Evolutionary conservation across 1,284 basidiomycete species (phyloP).

Genomic region (Cystobasidium pallidum): DNA sequence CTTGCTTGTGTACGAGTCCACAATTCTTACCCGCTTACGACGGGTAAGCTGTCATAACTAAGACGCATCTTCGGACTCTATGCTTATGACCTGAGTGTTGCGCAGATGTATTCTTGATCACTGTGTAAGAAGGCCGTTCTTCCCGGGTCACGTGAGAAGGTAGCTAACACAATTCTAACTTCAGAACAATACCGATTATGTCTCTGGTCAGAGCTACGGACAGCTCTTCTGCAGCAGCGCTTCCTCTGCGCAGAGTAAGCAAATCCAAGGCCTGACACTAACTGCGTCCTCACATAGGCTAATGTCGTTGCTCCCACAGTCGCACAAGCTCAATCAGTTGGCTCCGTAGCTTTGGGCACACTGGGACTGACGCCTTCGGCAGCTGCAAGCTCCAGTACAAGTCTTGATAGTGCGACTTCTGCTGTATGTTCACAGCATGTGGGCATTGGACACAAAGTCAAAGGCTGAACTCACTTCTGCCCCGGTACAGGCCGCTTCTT

Average conservation of each 20-base stretch:
- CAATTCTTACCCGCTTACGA: conserved; percentile 36
- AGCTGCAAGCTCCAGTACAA: conserved; percentile 20
- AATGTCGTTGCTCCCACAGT: neutral
- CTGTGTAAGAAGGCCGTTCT: conserved; percentile 20
- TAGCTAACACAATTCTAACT: neutral
- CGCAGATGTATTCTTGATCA: conserved; percentile 36
- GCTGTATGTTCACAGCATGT: neutral
- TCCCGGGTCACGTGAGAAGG: conserved; percentile 3
- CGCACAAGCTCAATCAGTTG: conserved; percentile 33
- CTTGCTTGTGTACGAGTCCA: conserved; percentile 28
- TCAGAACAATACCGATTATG: conserved; percentile 13
- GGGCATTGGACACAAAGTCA: too few relatives aligned
- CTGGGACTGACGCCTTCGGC: conserved; percentile 29
- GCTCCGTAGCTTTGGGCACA: conserved; percentile 14
- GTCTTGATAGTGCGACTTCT: neutral
- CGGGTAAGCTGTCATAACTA: conserved; percentile 6
- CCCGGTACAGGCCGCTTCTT: neutral
- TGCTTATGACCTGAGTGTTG: too few relatives aligned
- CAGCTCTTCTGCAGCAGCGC: conserved; percentile 23
- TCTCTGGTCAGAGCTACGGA: conserved; percentile 12
- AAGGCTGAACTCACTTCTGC: neutral
- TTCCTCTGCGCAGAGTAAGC: conserved; percentile 13
- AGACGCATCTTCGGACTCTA: too few relatives aligned
- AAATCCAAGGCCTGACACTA: too few relatives aligned
- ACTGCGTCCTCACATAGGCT: neutral